Conservation (phyloP, 2,329 filamentous ascomycete species). For the Phoma sp. region DNA sequence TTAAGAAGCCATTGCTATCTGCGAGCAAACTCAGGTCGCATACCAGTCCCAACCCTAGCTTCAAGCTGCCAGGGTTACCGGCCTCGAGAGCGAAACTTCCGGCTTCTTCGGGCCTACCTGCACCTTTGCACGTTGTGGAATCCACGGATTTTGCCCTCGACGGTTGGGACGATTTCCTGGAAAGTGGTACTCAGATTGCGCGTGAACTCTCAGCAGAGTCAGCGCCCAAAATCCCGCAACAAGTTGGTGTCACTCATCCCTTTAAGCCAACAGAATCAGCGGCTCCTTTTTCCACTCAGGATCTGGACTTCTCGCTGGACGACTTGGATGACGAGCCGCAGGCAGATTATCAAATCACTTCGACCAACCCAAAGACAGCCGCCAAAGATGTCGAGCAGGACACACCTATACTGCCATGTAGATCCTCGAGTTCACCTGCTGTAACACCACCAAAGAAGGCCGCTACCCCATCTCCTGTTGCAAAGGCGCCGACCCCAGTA, state of each 20-base stretch:
- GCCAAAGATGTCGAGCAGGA: neutral
- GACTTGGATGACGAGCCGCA: slow-evolving; percentile 45
- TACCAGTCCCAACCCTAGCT: slow-evolving; percentile 23
- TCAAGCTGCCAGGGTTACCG: slow-evolving; percentile 35
- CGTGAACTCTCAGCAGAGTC: slow-evolving; percentile 46
- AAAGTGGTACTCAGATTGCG: slow-evolving; percentile 54
- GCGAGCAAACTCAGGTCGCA: slow-evolving; percentile 5
- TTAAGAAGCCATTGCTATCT: slow-evolving; percentile 15
- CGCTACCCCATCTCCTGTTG: too few relatives aligned
- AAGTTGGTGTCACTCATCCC: neutral
- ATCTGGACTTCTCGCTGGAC: slow-evolving; percentile 50
- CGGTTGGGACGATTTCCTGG: slow-evolving; percentile 51
- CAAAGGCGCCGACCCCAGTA: too few relatives aligned
- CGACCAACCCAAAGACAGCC: neutral
- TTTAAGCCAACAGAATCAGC: slow-evolving; percentile 4
- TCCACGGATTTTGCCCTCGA: slow-evolving; percentile 17
- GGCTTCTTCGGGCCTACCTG: neutral
- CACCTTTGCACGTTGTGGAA: neutral
- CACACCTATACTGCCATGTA: neutral
- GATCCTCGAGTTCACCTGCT: too few relatives aligned
- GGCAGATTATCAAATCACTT: too few relatives aligned
- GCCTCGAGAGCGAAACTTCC: slow-evolving; percentile 25
- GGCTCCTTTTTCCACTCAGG: slow-evolving; percentile 47
- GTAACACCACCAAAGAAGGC: too few relatives aligned
- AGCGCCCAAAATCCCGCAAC: too few relatives aligned